A percentile compares a stretch with the other conserved stretches of the same genome.
Evolutionary conservation across 1,139 yeast genomes (phyloP).

Genomic region (Kluyveromyces sp.): DNA sequence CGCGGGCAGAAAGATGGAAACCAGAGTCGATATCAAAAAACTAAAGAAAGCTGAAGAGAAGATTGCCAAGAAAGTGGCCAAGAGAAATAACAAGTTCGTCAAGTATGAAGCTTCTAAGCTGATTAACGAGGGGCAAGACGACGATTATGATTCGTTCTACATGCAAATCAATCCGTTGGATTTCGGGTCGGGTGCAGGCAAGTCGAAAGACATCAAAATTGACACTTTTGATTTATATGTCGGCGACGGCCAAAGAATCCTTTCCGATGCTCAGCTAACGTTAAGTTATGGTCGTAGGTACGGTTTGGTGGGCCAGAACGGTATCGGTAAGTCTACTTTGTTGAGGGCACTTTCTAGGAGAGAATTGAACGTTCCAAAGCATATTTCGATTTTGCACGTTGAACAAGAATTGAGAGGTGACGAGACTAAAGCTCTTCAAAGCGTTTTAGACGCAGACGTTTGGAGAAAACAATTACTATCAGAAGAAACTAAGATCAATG

Average conservation of each 20-base stretch:
- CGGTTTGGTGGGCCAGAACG: constrained; percentile 97
- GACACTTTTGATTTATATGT: constrained; percentile 91
- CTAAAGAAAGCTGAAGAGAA: constrained; percentile 92
- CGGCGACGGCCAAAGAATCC: constrained; percentile 90
- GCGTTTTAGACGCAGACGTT: constrained; percentile 96
- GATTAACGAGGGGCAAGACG: constrained; percentile 52
- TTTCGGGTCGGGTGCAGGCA: constrained; percentile 84
- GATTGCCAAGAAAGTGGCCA: constrained; percentile 93
- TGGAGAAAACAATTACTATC: constrained; percentile 87
- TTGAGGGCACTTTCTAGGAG: constrained; percentile 86
- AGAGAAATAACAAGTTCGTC: constrained; percentile 81
- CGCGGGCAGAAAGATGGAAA: constrained; percentile 84
- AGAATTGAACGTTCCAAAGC: constrained; percentile 89
- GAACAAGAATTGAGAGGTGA: constrained; percentile 97
- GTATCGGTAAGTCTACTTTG: constrained; percentile 97
- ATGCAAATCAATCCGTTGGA: constrained; percentile 92
- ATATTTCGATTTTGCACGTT: constrained; percentile 89
- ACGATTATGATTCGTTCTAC: constrained; percentile 90
- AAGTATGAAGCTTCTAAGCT: constrained; percentile 87
- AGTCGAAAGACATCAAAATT: constrained; percentile 87
- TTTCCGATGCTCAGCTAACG: constrained; percentile 81
- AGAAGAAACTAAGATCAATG: constrained; percentile 71
- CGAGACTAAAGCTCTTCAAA: constrained; percentile 81
- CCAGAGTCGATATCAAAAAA: constrained; percentile 92
- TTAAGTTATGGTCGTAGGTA: constrained; percentile 90